phyloP scores from a whole-genome alignment of 164 flowering plant species.

The Stephania japonica region DNA sequence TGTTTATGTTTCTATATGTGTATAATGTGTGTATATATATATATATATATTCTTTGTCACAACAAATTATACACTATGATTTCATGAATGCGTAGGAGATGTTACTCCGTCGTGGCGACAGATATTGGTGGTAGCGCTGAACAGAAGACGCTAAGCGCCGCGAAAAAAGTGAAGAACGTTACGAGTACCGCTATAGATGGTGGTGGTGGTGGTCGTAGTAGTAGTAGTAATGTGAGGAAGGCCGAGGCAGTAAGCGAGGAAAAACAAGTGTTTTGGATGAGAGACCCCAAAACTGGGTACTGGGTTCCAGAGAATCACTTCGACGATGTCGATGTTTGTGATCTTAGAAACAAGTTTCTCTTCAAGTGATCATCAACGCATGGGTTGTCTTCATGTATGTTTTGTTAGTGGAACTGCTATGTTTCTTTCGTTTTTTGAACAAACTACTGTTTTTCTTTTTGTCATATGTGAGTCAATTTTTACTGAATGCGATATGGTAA shows the following conservation, averaged over 20 bases:
- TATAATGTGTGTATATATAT: too few relatives aligned
- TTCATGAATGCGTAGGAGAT: neutral
- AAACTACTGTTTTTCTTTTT: too few relatives aligned
- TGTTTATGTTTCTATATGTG: too few relatives aligned
- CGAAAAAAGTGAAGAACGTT: neutral
- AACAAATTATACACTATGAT: too few relatives aligned
- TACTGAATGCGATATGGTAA: too few relatives aligned
- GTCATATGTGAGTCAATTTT: too few relatives aligned
- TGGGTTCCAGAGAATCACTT: slow-evolving; percentile 64
- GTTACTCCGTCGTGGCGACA: neutral
- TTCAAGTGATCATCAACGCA: slow-evolving; percentile 11
- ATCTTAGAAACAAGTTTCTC: slow-evolving; percentile 39
- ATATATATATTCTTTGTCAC: too few relatives aligned
- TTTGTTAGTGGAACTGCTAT: neutral
- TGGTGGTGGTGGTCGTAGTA: neutral
- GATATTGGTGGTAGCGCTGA: neutral
- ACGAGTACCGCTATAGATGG: neutral
- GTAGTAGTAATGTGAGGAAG: too few relatives aligned
- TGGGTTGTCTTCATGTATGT: neutral
- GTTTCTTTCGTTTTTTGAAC: too few relatives aligned
- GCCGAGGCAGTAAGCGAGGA: neutral
- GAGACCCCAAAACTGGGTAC: slow-evolving; percentile 51
- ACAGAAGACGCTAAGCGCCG: neutral
- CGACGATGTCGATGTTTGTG: slow-evolving; percentile 36
- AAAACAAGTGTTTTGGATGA: slow-evolving; percentile 45